Evolutionary conservation across 495 filamentous ascomycete species (phyloP).

Genomic region (Evansstolkia leycettana): DNA sequence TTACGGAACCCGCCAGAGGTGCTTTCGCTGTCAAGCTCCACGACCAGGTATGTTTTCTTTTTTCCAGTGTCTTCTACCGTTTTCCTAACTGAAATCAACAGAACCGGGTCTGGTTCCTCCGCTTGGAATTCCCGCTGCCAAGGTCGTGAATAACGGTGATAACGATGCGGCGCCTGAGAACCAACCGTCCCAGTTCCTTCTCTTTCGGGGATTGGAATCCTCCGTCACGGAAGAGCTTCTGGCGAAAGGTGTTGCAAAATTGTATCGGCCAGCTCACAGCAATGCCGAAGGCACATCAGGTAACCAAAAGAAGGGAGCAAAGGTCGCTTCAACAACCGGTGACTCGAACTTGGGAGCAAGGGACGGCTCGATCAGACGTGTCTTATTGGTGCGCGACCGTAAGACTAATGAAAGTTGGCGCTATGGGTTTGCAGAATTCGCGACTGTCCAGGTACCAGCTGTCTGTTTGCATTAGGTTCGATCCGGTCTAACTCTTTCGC

Average conservation of each 20-base stretch:
- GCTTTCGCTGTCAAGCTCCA: conserved; percentile 63
- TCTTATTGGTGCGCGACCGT: conserved; percentile 69
- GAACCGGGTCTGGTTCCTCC: conserved; percentile 14
- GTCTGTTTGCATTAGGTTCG: background rate
- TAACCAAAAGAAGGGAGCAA: conserved; percentile 41
- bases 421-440: conserved; percentile 86
- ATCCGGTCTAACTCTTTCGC: conserved; percentile 1
- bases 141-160: conserved; percentile 54
- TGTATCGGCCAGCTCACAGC: conserved; percentile 46
- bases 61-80: background rate
- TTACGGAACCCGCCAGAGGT: conserved; percentile 54
- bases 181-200: conserved; percentile 66
- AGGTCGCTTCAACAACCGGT: conserved; percentile 63
- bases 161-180: conserved; percentile 69
- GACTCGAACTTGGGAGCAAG: conserved; percentile 64
- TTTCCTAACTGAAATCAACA: conserved; percentile 8
- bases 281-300: conserved; percentile 9
- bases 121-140: conserved; percentile 22
- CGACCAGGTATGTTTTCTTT: conserved; percentile 48
- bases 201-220: conserved; percentile 63
- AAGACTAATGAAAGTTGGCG: conserved; percentile 67
- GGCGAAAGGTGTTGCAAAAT: conserved; percentile 66
- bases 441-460: conserved; percentile 38
- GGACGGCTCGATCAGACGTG: conserved; percentile 61
- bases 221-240: conserved; percentile 68